phyloP scores from a whole-genome alignment of 768 basidiomycete genomes.

The Pleurotus eryngii region DNA sequence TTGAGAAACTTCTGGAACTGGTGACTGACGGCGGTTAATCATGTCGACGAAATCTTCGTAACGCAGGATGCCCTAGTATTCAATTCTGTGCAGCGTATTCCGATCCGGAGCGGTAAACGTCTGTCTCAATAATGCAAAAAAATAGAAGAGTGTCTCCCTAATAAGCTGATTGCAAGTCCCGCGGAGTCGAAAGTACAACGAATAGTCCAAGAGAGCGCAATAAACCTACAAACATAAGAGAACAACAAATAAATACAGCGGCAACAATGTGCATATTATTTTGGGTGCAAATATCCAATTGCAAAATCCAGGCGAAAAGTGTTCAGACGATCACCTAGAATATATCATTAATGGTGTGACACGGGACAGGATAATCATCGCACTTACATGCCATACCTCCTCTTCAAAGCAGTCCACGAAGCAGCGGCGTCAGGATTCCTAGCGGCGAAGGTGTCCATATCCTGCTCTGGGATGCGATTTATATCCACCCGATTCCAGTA shows the following conservation, averaged over 20 bases:
- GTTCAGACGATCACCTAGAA: slow-evolving; percentile 2
- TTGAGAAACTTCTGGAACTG: slow-evolving; percentile 6
- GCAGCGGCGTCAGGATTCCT: slow-evolving; percentile 58
- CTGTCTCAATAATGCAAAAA: background rate
- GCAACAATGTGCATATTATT: slow-evolving; percentile 2
- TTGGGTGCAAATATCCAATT: background rate
- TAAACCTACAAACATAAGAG: slow-evolving; percentile 1
- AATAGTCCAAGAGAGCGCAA: background rate
- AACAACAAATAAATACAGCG: background rate
- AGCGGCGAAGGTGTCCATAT: slow-evolving; percentile 76
- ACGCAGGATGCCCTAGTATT: background rate
- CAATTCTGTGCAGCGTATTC: background rate
- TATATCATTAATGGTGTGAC: background rate
- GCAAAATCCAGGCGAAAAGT: background rate
- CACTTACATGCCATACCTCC: slow-evolving; percentile 64
- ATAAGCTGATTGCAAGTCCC: background rate
- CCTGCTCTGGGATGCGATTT: slow-evolving; percentile 81
- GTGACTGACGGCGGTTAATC: slow-evolving; percentile 1
- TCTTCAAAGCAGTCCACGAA: slow-evolving; percentile 72
- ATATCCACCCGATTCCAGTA: slow-evolving; percentile 85
- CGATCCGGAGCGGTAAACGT: slow-evolving; percentile 6
- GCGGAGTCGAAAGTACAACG: background rate
- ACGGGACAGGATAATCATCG: background rate
- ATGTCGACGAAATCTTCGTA: slow-evolving; percentile 1
- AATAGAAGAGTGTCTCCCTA: background rate